phyloP scores from a whole-genome alignment of 257 asterid species.

The Penstemon eatonii region DNA sequence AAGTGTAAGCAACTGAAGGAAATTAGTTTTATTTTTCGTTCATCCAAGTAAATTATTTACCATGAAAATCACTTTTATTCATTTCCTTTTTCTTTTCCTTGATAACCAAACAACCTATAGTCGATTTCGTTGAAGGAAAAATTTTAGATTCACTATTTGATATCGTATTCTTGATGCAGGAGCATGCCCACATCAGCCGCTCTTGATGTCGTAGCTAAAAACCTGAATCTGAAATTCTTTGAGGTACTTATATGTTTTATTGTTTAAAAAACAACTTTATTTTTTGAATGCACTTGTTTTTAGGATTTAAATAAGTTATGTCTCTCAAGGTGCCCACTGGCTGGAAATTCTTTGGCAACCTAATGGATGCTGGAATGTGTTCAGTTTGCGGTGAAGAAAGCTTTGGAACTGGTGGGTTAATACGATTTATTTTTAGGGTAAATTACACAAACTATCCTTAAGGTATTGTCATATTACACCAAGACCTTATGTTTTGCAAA shows the following conservation, averaged over 20 bases:
- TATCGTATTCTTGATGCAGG: constrained; percentile 51
- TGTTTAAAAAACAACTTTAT: constrained; percentile 7
- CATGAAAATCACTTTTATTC: too few relatives aligned
- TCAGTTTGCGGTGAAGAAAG: constrained; percentile 99
- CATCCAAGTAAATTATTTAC: too few relatives aligned
- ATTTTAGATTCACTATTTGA: constrained; percentile 16
- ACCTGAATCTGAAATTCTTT: constrained; percentile 83
- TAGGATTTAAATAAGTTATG: constrained; percentile 28
- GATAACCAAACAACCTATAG: too few relatives aligned
- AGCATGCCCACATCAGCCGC: constrained; percentile 99
- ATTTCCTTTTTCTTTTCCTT: too few relatives aligned
- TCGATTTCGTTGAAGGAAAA: background rate
- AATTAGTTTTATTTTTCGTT: too few relatives aligned
- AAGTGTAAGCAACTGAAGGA: too few relatives aligned
- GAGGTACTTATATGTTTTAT: constrained; percentile 54
- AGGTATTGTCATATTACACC: too few relatives aligned
- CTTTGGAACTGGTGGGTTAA: constrained; percentile 90
- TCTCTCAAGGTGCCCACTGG: constrained; percentile 88
- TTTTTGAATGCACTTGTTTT: constrained; percentile 21
- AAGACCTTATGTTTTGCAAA: too few relatives aligned
- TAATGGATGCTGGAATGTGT: constrained; percentile 99
- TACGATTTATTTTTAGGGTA: background rate
- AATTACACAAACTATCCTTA: too few relatives aligned
- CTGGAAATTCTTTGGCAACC: constrained; percentile 97
- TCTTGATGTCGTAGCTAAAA: constrained; percentile 91